Conservation (phyloP, 2,329 filamentous ascomycete genomes). For the Calonectria crousiana region DNA sequence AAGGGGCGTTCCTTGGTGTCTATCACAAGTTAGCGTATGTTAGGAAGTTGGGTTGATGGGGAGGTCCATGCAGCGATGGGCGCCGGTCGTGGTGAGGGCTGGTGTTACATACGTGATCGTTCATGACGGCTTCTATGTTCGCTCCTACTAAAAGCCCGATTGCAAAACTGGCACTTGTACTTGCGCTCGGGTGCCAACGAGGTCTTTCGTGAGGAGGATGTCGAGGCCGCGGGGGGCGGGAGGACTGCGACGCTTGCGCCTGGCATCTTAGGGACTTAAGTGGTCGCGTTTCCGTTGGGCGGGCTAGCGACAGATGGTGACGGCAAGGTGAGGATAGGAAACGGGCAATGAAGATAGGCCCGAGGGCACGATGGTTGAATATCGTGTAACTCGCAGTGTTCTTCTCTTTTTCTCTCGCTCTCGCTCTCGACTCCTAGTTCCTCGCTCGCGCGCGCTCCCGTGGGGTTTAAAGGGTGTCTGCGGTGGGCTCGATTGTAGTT, state of each 20-base stretch:
- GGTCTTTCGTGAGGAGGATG: conserved; percentile 80
- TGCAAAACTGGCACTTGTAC: conserved; percentile 99
- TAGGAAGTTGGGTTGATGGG: conserved; percentile 19
- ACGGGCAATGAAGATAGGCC: conserved; percentile 44
- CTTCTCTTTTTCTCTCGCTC: conserved; percentile 47
- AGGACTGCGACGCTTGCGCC: conserved; percentile 76
- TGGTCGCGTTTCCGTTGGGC: conserved; percentile 44
- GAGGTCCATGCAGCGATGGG: conserved; percentile 24
- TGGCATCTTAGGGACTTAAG: conserved; percentile 70
- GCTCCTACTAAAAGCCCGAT: conserved; percentile 95
- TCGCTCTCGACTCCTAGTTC: conserved; percentile 55
- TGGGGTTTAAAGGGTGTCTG: conserved; percentile 79
- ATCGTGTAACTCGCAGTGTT: conserved; percentile 57
- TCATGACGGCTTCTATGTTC: conserved; percentile 98
- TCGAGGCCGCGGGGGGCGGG: conserved; percentile 74
- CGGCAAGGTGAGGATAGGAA: conserved; percentile 41
- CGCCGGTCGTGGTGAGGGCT: conserved; percentile 22
- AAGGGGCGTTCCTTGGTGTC: conserved; percentile 99
- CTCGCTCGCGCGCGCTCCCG: conserved; percentile 75
- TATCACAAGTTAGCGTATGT: conserved; percentile 56
- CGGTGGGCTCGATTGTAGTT: conserved; percentile 61
- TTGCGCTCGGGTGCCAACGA: conserved; percentile 90
- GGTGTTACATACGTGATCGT: conserved; percentile 86
- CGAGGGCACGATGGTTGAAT: conserved; percentile 69
- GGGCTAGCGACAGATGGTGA: conserved; percentile 40